Evolutionary conservation across 768 basidiomycete species (phyloP).

Genomic region (Leucosporidium creatinivorum): DNA sequence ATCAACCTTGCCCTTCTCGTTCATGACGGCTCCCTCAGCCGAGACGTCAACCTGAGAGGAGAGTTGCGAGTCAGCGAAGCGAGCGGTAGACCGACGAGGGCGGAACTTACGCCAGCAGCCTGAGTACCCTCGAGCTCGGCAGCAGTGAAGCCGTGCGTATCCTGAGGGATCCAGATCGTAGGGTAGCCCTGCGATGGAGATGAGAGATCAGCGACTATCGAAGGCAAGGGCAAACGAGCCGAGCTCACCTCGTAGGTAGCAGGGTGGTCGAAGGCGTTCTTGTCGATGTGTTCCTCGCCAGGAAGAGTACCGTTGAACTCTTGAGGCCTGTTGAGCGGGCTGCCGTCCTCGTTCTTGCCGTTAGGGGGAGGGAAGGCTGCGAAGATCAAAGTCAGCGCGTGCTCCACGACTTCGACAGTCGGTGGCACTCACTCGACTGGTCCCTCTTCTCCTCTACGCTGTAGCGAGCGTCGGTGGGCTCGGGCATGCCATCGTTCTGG

Average conservation of each 20-base stretch:
- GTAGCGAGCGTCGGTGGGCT: neutral
- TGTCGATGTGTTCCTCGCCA: conserved; percentile 37
- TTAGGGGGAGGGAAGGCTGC: conserved; percentile 23
- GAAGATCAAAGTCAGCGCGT: neutral
- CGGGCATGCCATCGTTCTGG: neutral
- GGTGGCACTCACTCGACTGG: neutral
- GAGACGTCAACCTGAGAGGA: conserved; percentile 24
- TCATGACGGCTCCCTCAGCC: conserved; percentile 45
- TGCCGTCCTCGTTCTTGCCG: conserved; percentile 25
- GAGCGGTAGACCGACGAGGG: too few species aligned
- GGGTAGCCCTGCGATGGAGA: conserved; percentile 48
- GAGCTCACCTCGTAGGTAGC: conserved; percentile 49
- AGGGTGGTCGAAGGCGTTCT: conserved; percentile 68
- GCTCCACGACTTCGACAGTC: neutral
- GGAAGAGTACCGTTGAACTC: conserved; percentile 12
- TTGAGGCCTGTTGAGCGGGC: conserved; percentile 21
- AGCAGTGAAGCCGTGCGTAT: conserved; percentile 57
- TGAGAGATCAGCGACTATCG: neutral
- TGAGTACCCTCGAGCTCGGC: conserved; percentile 57
- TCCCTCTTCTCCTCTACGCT: conserved; percentile 22
- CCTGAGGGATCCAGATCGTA: conserved; percentile 76
- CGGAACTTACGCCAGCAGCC: conserved; percentile 35
- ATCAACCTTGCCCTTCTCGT: conserved; percentile 57
- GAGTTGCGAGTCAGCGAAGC: neutral
- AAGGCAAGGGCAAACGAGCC: neutral